A percentile compares a stretch with the other conserved stretches of the same genome.
These are phyloP conservation scores for Ocimum tenuiflorum DNA, from an alignment of 257 asterid species.

Conservation along the genomic window DNA sequence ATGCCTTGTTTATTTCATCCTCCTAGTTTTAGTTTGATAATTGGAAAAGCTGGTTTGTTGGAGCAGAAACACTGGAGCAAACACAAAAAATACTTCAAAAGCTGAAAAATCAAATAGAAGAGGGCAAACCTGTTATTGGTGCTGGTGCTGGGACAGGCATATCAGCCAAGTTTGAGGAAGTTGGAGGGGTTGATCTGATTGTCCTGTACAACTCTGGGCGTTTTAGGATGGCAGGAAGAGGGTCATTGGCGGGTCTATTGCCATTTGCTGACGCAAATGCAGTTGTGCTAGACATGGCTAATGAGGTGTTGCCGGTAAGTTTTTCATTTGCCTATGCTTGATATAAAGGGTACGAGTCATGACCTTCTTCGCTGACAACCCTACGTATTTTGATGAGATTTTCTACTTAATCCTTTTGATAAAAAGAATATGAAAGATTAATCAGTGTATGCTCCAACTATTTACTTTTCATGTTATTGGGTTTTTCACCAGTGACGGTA, in stretches of 20 bases:
- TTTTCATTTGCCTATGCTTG: slow-evolving; percentile 16
- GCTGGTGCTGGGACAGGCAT: slow-evolving; percentile 99
- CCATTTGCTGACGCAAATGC: slow-evolving; percentile 99
- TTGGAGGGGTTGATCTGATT: slow-evolving; percentile 90
- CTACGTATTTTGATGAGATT: background rate
- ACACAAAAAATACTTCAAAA: slow-evolving; percentile 48
- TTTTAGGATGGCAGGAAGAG: slow-evolving; percentile 99
- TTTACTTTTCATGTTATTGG: background rate
- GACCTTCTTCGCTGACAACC: no score
- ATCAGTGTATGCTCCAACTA: background rate
- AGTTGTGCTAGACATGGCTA: slow-evolving; percentile 90
- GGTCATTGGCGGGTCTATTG: slow-evolving; percentile 89
- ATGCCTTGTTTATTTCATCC: background rate
- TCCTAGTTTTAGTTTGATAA: background rate
- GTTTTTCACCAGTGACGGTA: background rate
- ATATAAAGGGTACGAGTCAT: background rate
- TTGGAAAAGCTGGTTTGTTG: slow-evolving; percentile 2
- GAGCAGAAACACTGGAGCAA: slow-evolving; percentile 71
- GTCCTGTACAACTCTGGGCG: slow-evolving; percentile 91
- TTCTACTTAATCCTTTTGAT: background rate
- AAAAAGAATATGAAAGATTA: background rate
- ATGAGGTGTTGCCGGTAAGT: slow-evolving; percentile 90
- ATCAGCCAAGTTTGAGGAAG: slow-evolving; percentile 98
- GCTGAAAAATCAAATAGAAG: slow-evolving; percentile 57
- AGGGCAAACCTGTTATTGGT: slow-evolving; percentile 80